Evolutionary conservation across 345 rosid species (phyloP).

Genomic region (Nephelium lappaceum): DNA sequence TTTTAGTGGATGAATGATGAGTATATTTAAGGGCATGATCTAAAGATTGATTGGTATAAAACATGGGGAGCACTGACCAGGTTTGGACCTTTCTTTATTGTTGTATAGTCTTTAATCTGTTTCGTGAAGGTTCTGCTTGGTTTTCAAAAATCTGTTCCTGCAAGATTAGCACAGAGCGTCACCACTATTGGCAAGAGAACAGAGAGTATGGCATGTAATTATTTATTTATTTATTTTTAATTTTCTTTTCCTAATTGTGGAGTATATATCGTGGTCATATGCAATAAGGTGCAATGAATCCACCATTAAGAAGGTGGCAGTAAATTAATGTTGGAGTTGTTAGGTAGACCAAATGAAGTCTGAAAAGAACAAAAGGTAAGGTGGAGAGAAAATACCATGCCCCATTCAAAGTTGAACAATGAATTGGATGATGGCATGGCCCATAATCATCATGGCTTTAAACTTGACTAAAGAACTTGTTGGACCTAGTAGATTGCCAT

Average conservation of each 20-base stretch:
- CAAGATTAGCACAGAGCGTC: not conserved
- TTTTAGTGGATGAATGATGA: not conserved
- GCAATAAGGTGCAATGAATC: not conserved
- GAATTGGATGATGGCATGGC: not conserved
- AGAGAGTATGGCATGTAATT: not conserved
- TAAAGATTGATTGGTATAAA: not conserved
- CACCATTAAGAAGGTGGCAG: not conserved
- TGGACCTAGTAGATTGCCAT: not conserved
- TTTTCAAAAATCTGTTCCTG: not conserved
- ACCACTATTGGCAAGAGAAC: not conserved
- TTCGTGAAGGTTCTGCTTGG: not conserved
- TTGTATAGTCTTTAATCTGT: not conserved
- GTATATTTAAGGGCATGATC: not conserved
- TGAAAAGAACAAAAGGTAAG: not conserved
- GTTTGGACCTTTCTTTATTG: not conserved
- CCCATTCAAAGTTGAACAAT: not conserved
- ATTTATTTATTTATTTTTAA: not conserved
- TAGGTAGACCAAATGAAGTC: conserved; percentile 6
- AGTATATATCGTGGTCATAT: conserved; percentile 1
- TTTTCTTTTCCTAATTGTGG: not conserved
- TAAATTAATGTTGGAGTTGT: not conserved
- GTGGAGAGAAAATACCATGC: not conserved
- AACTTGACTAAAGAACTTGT: not conserved
- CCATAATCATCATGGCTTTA: not conserved
- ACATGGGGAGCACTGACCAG: not conserved